A percentile compares a stretch with the other conserved stretches of the same genome.
phyloP scores from a whole-genome alignment of 805 yeast genomes.

The Spathaspora hagerdaliae region DNA sequence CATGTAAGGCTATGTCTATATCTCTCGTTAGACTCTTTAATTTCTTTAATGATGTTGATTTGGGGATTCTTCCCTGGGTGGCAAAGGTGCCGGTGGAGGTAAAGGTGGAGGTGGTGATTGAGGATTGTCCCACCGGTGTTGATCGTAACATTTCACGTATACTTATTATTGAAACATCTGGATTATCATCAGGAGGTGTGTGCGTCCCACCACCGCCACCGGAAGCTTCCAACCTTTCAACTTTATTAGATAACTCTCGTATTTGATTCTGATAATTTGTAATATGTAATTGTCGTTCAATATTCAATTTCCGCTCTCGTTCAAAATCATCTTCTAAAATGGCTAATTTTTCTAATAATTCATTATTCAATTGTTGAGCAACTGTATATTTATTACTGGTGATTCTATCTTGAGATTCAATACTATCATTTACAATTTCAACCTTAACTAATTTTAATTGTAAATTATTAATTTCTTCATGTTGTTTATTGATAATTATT shows the following conservation, averaged over 20 bases:
- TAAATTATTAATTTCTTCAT: slow-evolving; percentile 16
- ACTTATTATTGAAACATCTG: slow-evolving; percentile 7
- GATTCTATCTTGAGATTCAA: slow-evolving; percentile 36
- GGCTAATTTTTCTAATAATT: slow-evolving; percentile 39
- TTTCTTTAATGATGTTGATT: slow-evolving; percentile 27
- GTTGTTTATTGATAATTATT: slow-evolving; percentile 20
- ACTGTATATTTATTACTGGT: slow-evolving; percentile 27
- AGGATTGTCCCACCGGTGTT: slow-evolving; percentile 14
- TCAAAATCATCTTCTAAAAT: slow-evolving; percentile 39
- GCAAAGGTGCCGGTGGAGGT: not conserved
- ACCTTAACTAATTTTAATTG: slow-evolving; percentile 32
- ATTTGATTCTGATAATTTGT: slow-evolving; percentile 30
- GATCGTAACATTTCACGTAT: slow-evolving; percentile 10
- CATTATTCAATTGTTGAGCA: slow-evolving; percentile 37
- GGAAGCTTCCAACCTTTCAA: slow-evolving; percentile 1
- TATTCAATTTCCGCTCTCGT: slow-evolving; percentile 17
- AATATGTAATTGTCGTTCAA: slow-evolving; percentile 23
- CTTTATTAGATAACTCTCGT: slow-evolving; percentile 10
- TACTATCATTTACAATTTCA: slow-evolving; percentile 40
- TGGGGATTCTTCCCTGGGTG: slow-evolving; percentile 7
- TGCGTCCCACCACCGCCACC: not conserved
- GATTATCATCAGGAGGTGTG: not conserved
- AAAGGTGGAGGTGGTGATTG: slow-evolving; percentile 7
- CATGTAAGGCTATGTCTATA: slow-evolving; percentile 2
- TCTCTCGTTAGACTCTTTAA: slow-evolving; percentile 26